These are phyloP conservation scores for Melanomma pulvis-pyrius DNA, from an alignment of 495 filamentous ascomycete species.

Conservation along the genomic window DNA sequence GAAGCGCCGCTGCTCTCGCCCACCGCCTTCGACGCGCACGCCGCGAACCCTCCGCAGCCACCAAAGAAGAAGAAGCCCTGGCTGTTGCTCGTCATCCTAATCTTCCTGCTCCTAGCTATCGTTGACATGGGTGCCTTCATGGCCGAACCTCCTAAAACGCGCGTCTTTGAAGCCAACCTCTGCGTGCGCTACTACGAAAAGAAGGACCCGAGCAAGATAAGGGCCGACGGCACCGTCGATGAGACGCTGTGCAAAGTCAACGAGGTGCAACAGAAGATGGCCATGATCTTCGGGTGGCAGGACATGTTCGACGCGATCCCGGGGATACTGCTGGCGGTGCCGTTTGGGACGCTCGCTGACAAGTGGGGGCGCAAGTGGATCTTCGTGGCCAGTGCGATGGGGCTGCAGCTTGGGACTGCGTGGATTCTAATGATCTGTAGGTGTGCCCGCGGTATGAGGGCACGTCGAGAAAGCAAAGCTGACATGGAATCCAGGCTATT, in stretches of 20 bases:
- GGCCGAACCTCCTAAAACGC: slow-evolving; percentile 28
- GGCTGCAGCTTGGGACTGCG: slow-evolving; percentile 19
- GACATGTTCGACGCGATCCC: slow-evolving; percentile 34
- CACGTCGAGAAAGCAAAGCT: not conserved
- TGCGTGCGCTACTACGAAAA: slow-evolving; percentile 34
- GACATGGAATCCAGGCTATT: slow-evolving; percentile 11
- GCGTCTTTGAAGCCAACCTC: slow-evolving; percentile 33
- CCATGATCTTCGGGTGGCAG: slow-evolving; percentile 35
- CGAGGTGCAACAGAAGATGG: slow-evolving; percentile 31
- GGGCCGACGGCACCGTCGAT: slow-evolving; percentile 17
- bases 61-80: slow-evolving; percentile 33
- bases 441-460: not conserved
- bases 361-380: slow-evolving; percentile 32
- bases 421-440: slow-evolving; percentile 37
- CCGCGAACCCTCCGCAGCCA: not conserved
- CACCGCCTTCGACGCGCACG: not conserved
- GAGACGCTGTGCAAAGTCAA: slow-evolving; percentile 35
- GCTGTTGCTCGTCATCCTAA: slow-evolving; percentile 21
- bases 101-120: slow-evolving; percentile 24
- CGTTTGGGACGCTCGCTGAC: slow-evolving; percentile 33
- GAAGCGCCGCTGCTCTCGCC: slow-evolving; percentile 29
- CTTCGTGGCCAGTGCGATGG: slow-evolving; percentile 17
- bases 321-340: slow-evolving; percentile 32
- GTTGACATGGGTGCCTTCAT: slow-evolving; percentile 32
- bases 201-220: slow-evolving; percentile 32